Evolutionary conservation across 768 basidiomycete species (phyloP), one percentile per base, ranked within the genome.

Genomic region (Chalciporus sphaerocephalus): DNA sequence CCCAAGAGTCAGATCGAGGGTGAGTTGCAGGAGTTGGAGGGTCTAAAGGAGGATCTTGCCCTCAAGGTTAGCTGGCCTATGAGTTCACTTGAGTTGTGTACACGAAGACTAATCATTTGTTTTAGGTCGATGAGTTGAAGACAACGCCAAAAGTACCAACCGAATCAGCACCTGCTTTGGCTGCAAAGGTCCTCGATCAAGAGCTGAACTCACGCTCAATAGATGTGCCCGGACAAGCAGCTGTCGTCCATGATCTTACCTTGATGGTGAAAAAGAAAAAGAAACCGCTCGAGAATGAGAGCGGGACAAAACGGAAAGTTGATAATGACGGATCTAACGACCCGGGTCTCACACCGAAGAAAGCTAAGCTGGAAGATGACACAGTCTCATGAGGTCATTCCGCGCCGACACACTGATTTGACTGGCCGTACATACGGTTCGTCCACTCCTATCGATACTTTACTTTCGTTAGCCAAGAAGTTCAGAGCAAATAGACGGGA

Each of bases 241-340:
- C 69, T 4, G 68, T 72, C 13, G 83, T 95, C 34, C 89, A 92
- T 54, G 90, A 95, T 57, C 69, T 95, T 35, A 93, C 89, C 1
- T 78, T 78, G 6, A 84, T 89, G 57, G 89, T 95, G 38, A 83
- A 81, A 62, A 92, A 91, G 72, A 97, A 93, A 74, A 92, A 91
- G 65, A 67, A 61, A 37, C 56, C 67, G 1, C 47, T 62, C 4
- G 68, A 69, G n/a, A 67, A 66, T 8, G 59, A 69, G 17, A 63
- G 62, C 12, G 64, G 68, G 2, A 61, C 56, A 12, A 92, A 90
- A 64, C 79, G 88, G 40, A 90, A 89, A 65, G 86, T 83, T 4
- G 85, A 85, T 4, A 76, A 73, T 6, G 79, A 75, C 5, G 73
- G 66, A 4, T 75, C 69, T 5, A 79, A 75, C 5, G 73, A 66